Evolutionary conservation across 371 early-diverging fungal genomes (phyloP).

Genomic region (Coemansia sp.): DNA sequence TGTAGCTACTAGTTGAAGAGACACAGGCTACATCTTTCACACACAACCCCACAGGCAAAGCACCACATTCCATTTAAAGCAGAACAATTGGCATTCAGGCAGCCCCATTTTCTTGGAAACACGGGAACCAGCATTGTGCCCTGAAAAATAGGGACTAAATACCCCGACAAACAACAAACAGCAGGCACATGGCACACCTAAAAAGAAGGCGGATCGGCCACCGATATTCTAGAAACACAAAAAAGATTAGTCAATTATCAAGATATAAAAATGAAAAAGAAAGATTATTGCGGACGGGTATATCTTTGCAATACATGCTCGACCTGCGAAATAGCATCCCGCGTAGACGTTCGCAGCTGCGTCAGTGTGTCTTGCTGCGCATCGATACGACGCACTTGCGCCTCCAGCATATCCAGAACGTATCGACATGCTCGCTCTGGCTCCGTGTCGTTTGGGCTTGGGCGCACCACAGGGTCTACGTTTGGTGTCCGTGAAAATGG

Average conservation of each 20-base stretch:
- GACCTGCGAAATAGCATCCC: constrained; percentile 24
- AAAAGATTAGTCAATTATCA: too few species aligned
- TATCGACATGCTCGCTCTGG: constrained; percentile 30
- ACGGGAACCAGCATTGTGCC: too few species aligned
- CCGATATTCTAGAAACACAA: too few species aligned
- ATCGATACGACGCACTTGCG: constrained; percentile 32
- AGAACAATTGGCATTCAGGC: too few species aligned
- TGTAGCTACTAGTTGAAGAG: too few species aligned
- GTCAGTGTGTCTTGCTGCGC: constrained; percentile 33
- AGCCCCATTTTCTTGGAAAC: too few species aligned
- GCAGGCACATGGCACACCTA: too few species aligned
- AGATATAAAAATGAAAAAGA: background rate
- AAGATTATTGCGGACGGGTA: background rate
- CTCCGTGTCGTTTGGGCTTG: constrained; percentile 5
- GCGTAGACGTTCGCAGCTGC: constrained; percentile 27
- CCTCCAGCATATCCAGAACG: constrained; percentile 33
- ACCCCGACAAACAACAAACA: too few species aligned
- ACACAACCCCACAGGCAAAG: background rate
- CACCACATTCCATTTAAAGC: too few species aligned
- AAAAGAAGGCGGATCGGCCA: too few species aligned
- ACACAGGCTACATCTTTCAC: background rate
- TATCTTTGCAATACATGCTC: constrained; percentile 30
- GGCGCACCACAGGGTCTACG: background rate
- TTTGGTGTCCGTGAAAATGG: background rate
- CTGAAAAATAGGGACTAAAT: too few species aligned